phyloP scores from a whole-genome alignment of 2,329 filamentous ascomycete species.

The Parafenestella ontariensis region DNA sequence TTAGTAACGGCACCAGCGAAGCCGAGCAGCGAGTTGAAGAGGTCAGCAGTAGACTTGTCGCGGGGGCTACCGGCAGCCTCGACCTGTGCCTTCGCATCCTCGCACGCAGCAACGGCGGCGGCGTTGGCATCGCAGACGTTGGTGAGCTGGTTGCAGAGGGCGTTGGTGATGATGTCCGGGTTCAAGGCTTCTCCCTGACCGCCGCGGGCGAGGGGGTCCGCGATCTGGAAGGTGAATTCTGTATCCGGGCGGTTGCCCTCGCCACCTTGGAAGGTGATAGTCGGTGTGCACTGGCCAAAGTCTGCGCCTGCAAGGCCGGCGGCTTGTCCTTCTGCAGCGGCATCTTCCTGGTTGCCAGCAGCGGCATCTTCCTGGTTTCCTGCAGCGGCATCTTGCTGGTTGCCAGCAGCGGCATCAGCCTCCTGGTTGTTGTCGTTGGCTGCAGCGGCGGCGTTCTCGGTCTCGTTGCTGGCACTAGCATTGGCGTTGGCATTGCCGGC shows the following conservation, averaged over 20 bases:
- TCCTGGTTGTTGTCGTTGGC: slow-evolving; percentile 5
- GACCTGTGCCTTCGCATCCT: slow-evolving; percentile 61
- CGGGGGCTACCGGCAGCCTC: slow-evolving; percentile 51
- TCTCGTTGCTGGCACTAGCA: too few relatives aligned
- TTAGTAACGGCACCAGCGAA: slow-evolving; percentile 47
- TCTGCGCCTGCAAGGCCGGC: slow-evolving; percentile 33
- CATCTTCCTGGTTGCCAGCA: slow-evolving; percentile 13
- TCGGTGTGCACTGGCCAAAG: slow-evolving; percentile 48
- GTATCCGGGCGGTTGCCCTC: slow-evolving; percentile 59
- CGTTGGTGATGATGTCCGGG: slow-evolving; percentile 77
- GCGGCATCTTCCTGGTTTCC: slow-evolving; percentile 24
- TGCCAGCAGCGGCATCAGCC: slow-evolving; percentile 18
- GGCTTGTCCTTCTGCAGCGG: slow-evolving; percentile 17
- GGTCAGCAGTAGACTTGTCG: slow-evolving; percentile 51
- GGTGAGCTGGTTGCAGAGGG: slow-evolving; percentile 72
- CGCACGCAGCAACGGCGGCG: slow-evolving; percentile 63
- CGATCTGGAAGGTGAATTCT: slow-evolving; percentile 73
- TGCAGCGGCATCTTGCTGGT: slow-evolving; percentile 8
- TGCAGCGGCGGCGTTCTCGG: not conserved
- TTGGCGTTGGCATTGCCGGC: too few relatives aligned
- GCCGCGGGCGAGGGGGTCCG: slow-evolving; percentile 65
- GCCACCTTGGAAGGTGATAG: slow-evolving; percentile 68
- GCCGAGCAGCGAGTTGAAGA: slow-evolving; percentile 51
- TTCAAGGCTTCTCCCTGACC: slow-evolving; percentile 73
- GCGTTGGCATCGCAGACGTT: slow-evolving; percentile 71